Evolutionary conservation across 768 basidiomycete genomes (phyloP).

Genomic region (Suillus decipiens): DNA sequence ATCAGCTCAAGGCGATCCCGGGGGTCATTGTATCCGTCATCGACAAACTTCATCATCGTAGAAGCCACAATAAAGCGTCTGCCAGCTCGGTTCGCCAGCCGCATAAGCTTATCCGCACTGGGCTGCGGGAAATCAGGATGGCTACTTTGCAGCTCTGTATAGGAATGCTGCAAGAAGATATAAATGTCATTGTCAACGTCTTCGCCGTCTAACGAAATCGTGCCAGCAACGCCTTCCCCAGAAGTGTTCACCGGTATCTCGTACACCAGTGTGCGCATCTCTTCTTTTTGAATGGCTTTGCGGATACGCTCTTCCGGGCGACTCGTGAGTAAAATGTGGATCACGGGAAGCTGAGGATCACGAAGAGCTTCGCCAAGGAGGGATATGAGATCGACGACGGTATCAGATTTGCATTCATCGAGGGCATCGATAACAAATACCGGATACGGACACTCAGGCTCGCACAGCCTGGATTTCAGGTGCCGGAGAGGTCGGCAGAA

Average conservation of each 20-base stretch:
- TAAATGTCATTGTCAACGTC: background rate
- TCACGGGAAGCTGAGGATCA: background rate
- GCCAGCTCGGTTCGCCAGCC: background rate
- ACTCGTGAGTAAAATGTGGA: background rate
- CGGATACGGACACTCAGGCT: background rate
- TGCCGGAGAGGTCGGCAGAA: background rate
- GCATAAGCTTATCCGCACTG: background rate
- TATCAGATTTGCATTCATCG: background rate
- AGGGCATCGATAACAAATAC: background rate
- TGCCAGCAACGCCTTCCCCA: background rate
- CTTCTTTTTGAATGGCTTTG: background rate
- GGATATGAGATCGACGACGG: background rate
- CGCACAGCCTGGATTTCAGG: background rate
- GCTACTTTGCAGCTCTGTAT: background rate
- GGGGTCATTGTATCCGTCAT: background rate
- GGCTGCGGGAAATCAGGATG: background rate
- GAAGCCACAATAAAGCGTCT: background rate
- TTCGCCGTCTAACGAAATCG: background rate
- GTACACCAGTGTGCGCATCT: background rate
- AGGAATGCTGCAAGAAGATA: background rate
- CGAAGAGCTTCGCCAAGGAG: conserved; percentile 1
- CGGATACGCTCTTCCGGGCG: background rate
- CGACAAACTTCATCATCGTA: background rate
- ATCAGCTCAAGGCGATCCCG: background rate
- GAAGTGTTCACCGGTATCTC: conserved; percentile 1